These are phyloP conservation scores for Breynia disticha DNA, from an alignment of 441 rosid genomes.

Conservation along the genomic window DNA sequence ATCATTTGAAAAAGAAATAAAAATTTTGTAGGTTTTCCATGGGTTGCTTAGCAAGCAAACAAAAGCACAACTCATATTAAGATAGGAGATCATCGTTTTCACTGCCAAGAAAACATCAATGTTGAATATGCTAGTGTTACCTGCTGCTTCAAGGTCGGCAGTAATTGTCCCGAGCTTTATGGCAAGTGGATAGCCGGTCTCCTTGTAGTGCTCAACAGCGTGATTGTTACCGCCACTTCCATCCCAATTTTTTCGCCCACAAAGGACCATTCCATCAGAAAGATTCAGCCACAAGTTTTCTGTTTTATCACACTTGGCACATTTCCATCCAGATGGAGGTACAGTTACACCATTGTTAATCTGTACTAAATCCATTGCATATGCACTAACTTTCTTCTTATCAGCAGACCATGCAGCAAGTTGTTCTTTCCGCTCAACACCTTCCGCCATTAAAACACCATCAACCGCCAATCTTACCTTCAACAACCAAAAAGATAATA, in stretches of 20 bases:
- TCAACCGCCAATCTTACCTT: constrained; percentile 89
- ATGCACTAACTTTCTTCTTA: constrained; percentile 64
- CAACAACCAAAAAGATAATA: constrained; percentile 9
- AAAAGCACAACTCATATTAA: too few relatives aligned
- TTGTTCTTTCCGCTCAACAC: constrained; percentile 83
- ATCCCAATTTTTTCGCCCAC: constrained; percentile 95
- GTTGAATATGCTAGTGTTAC: constrained; percentile 33
- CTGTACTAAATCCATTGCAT: constrained; percentile 69
- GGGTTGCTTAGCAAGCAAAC: too few relatives aligned
- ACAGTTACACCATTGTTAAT: constrained; percentile 56
- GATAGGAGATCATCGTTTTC: too few relatives aligned
- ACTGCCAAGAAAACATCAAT: background rate
- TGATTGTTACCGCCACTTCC: constrained; percentile 97
- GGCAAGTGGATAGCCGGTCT: constrained; percentile 80
- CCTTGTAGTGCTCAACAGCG: constrained; percentile 80
- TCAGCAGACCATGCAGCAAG: constrained; percentile 94
- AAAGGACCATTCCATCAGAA: constrained; percentile 89
- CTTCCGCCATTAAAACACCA: constrained; percentile 64
- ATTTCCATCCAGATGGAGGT: constrained; percentile 90
- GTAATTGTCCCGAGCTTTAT: constrained; percentile 95
- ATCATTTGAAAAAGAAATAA: too few relatives aligned
- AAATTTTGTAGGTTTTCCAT: too few relatives aligned
- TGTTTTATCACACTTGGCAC: constrained; percentile 76
- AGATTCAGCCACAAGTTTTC: constrained; percentile 95
- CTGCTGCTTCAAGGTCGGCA: constrained; percentile 92